phyloP scores from a whole-genome alignment of 129 eudicot genomes.

The Arctium lappa region DNA sequence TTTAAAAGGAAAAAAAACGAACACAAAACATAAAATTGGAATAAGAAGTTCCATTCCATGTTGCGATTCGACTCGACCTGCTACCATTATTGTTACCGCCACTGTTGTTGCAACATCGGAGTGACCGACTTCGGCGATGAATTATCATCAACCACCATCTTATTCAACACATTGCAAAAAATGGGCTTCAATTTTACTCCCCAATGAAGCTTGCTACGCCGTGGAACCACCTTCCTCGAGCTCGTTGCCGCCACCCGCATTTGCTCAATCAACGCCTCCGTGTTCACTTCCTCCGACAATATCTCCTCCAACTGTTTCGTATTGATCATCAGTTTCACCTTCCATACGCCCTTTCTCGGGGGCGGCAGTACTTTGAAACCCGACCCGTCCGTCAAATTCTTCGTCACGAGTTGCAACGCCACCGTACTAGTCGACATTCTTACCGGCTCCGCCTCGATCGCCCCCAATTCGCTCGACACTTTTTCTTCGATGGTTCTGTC shows the following conservation, averaged over 20 bases:
- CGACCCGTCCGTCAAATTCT: constrained; percentile 35
- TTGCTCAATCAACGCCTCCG: constrained; percentile 78
- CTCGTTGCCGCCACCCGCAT: constrained; percentile 67
- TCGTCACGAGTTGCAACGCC: constrained; percentile 39
- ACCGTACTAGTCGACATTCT: constrained; percentile 44
- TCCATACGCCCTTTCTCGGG: constrained; percentile 66
- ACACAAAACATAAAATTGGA: constrained; percentile 25
- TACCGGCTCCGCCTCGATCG: constrained; percentile 13
- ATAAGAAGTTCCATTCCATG: constrained; percentile 37
- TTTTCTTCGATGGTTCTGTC: neutral
- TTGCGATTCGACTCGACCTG: neutral
- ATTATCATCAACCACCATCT: constrained; percentile 20
- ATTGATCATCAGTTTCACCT: constrained; percentile 61
- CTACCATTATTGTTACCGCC: neutral
- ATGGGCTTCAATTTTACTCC: constrained; percentile 46
- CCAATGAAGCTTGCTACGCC: constrained; percentile 39
- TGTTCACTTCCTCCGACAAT: constrained; percentile 63
- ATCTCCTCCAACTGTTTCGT: constrained; percentile 64
- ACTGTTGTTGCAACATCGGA: neutral
- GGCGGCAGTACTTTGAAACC: constrained; percentile 54
- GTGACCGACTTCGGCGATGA: constrained; percentile 30
- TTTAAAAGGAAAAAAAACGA: neutral
- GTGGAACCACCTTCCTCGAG: constrained; percentile 28
- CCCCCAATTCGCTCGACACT: neutral
- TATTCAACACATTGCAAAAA: constrained; percentile 33